Evolutionary conservation across 2,329 filamentous ascomycete genomes (phyloP).

Genomic region (Ophiosphaerella narmari): DNA sequence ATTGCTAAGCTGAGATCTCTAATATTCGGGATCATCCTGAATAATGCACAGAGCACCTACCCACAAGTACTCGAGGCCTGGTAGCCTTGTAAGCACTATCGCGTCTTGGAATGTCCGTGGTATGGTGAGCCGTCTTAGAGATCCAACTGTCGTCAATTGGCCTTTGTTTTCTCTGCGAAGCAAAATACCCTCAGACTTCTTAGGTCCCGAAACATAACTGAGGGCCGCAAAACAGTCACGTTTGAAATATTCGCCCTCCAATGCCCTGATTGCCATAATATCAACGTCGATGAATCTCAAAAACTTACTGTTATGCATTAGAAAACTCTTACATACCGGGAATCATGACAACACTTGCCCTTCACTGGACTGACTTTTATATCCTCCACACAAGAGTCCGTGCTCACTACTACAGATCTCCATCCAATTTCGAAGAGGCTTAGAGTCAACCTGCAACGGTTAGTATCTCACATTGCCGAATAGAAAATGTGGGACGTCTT

Average conservation of each 20-base stretch:
- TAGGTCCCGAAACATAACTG: background rate
- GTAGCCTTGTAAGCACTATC: background rate
- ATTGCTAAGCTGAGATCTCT: constrained; percentile 5
- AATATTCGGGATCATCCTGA: background rate
- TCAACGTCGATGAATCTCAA: background rate
- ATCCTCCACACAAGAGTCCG: background rate
- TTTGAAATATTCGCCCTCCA: background rate
- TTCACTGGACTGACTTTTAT: background rate
- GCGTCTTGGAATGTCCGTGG: background rate
- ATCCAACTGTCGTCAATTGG: background rate
- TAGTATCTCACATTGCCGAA: background rate
- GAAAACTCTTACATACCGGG: background rate
- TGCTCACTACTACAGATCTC: background rate
- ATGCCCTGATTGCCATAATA: background rate
- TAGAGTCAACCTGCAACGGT: background rate
- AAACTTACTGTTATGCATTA: too few relatives aligned
- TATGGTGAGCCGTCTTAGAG: background rate
- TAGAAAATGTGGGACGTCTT: background rate
- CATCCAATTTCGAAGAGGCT: background rate
- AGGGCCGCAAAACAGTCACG: background rate
- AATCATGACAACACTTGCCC: background rate
- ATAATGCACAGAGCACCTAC: constrained; percentile 1
- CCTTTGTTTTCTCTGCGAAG: background rate
- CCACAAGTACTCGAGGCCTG: constrained; percentile 6
- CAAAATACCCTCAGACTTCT: background rate